phyloP scores from a whole-genome alignment of 108 stramenopile genomes.

The Nitzschia sp. region DNA sequence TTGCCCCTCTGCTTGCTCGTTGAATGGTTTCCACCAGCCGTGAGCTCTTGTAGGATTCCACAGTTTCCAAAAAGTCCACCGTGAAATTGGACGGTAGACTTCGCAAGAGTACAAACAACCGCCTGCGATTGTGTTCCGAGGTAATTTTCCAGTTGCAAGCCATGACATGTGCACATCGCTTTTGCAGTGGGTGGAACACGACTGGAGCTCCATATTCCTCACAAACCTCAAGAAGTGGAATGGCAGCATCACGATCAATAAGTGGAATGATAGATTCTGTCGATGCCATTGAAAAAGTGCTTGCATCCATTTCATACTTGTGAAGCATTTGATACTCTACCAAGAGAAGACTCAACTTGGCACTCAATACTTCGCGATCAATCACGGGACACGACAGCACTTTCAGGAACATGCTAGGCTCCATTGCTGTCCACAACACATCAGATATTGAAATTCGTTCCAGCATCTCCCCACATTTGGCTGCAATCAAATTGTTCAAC shows the following conservation, averaged over 20 bases:
- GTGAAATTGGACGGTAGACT: constrained; percentile 33
- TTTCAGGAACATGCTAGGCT: constrained; percentile 28
- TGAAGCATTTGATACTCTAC: constrained; percentile 29
- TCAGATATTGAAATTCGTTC: constrained; percentile 10
- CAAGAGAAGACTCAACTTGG: constrained; percentile 35
- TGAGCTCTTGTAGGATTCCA: constrained; percentile 14
- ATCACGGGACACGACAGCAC: constrained; percentile 32
- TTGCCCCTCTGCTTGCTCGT: neutral
- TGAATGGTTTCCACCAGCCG: neutral
- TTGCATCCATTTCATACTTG: constrained; percentile 27
- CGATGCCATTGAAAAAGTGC: constrained; percentile 24
- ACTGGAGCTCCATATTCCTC: constrained; percentile 15
- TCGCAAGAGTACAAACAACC: constrained; percentile 29
- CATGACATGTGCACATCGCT: constrained; percentile 29
- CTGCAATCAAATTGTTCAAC: constrained; percentile 15
- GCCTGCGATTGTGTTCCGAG: constrained; percentile 11
- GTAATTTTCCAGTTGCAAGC: constrained; percentile 30
- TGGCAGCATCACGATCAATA: constrained; percentile 32
- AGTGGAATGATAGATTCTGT: constrained; percentile 19
- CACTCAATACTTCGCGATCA: constrained; percentile 18
- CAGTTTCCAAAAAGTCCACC: constrained; percentile 35
- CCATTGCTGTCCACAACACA: constrained; percentile 30
- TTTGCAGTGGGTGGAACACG: constrained; percentile 18
- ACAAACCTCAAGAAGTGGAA: constrained; percentile 37
- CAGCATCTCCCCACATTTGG: constrained; percentile 24